Conservation (phyloP, 768 basidiomycete species). For the Termitomyces sp. region DNA sequence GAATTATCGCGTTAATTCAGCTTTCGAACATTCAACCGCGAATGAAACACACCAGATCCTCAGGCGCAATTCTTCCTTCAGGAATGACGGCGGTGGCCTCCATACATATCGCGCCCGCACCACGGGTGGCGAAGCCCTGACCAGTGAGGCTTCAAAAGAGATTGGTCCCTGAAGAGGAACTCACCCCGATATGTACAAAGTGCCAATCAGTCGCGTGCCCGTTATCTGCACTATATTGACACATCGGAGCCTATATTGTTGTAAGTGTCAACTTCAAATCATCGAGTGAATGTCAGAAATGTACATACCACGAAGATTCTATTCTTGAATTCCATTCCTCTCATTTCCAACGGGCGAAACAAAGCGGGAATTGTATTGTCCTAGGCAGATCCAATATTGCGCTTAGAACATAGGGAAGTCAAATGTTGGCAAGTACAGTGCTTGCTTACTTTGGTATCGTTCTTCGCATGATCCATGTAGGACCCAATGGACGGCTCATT, state of each 20-base stretch:
- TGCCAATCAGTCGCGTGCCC: conserved; percentile 86
- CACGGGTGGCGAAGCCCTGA: conserved; percentile 66
- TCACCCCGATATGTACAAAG: conserved; percentile 70
- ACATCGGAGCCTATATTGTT: conserved; percentile 69
- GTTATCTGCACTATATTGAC: conserved; percentile 73
- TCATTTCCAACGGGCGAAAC: conserved; percentile 66
- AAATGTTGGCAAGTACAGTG: not conserved
- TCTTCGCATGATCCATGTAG: conserved; percentile 6
- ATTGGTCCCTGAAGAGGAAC: not conserved
- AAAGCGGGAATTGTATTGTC: conserved; percentile 53
- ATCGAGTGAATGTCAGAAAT: not conserved
- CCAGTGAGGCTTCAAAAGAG: not conserved
- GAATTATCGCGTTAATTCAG: not conserved
- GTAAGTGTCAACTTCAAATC: not conserved
- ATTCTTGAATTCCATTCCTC: conserved; percentile 68
- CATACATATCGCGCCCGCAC: conserved; percentile 65
- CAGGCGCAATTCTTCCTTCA: conserved; percentile 74
- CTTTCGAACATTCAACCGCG: not conserved
- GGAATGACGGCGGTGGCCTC: conserved; percentile 77
- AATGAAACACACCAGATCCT: conserved; percentile 50
- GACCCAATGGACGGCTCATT: conserved; percentile 60
- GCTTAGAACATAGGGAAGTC: not conserved
- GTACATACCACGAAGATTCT: conserved; percentile 61
- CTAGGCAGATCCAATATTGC: conserved; percentile 29
- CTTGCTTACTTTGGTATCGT: conserved; percentile 10